Evolutionary conservation across 2,329 filamentous ascomycete genomes (phyloP).

Genomic region (Epichloe amarillans): DNA sequence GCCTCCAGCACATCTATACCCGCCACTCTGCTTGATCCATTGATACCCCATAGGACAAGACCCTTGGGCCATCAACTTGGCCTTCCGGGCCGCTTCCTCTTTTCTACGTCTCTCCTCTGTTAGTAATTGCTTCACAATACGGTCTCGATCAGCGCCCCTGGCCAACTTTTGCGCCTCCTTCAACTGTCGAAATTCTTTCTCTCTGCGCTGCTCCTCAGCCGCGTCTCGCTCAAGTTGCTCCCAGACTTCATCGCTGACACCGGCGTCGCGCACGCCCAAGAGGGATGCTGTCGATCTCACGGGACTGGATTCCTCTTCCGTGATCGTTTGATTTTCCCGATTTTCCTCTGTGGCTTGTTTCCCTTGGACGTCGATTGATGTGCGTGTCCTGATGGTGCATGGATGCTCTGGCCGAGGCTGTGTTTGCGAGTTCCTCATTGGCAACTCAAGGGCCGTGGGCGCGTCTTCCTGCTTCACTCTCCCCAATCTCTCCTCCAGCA

Average conservation of each 20-base stretch:
- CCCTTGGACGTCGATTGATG: neutral
- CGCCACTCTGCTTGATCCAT: constrained; percentile 34
- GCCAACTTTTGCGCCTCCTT: constrained; percentile 16
- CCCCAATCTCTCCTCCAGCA: no score
- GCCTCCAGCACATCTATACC: no score
- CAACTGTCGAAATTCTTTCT: constrained; percentile 23
- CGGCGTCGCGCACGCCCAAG: constrained; percentile 31
- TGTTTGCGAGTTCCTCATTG: no score
- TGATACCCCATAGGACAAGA: constrained; percentile 39
- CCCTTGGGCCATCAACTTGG: constrained; percentile 31
- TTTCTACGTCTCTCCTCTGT: constrained; percentile 25
- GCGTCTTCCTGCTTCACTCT: no score
- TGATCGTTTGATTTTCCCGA: constrained; percentile 3
- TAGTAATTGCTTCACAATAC: constrained; percentile 22
- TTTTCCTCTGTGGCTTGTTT: constrained; percentile 7
- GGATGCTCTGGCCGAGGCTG: no score
- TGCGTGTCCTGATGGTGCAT: no score
- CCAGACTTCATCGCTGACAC: constrained; percentile 49
- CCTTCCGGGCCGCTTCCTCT: constrained; percentile 25
- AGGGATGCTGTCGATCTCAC: neutral
- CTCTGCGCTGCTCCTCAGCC: constrained; percentile 20
- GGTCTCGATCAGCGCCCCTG: constrained; percentile 19
- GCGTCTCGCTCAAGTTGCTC: constrained; percentile 41
- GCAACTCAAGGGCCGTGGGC: no score
- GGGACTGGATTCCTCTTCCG: no score